These are phyloP conservation scores for Irpex sp. DNA, from an alignment of 1,284 basidiomycete genomes.

Conservation along the genomic window DNA sequence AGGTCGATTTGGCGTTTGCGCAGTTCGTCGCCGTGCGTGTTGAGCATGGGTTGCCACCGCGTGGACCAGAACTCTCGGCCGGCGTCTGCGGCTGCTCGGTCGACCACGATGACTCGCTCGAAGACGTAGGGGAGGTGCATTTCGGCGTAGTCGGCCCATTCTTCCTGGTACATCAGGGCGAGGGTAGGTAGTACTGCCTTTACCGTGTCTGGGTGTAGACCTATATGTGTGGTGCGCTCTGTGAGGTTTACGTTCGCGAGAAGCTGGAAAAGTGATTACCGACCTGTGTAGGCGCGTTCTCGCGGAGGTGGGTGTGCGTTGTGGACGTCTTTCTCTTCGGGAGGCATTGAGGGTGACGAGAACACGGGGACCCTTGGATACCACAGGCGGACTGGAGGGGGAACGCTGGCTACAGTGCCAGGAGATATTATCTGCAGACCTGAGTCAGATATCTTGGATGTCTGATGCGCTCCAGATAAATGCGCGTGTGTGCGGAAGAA, in stretches of 20 bases:
- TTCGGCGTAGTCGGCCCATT: constrained; percentile 72
- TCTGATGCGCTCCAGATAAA: constrained; percentile 39
- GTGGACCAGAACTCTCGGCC: constrained; percentile 31
- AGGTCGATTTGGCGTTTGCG: constrained; percentile 21
- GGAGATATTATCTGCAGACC: constrained; percentile 41
- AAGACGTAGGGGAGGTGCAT: constrained; percentile 69
- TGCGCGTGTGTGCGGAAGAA: constrained; percentile 78
- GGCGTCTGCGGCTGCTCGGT: constrained; percentile 63
- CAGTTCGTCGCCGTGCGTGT: constrained; percentile 16
- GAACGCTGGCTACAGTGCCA: constrained; percentile 43
- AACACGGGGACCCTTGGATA: constrained; percentile 65
- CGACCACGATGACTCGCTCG: constrained; percentile 74
- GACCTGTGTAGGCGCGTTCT: constrained; percentile 25
- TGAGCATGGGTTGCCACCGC: constrained; percentile 16
- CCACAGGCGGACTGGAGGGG: constrained; percentile 68
- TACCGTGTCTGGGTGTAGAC: constrained; percentile 59
- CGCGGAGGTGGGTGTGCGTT: constrained; percentile 27
- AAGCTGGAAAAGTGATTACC: not conserved
- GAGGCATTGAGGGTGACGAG: constrained; percentile 37
- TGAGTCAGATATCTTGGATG: constrained; percentile 16
- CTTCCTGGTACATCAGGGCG: constrained; percentile 63
- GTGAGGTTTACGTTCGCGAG: too few relatives aligned
- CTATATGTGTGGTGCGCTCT: constrained; percentile 31
- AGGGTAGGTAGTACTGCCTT: constrained; percentile 74
- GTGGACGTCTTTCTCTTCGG: constrained; percentile 15